Evolutionary conservation across 192 early-diverging fungal species (phyloP).

Genomic region (Entophlyctis luteolus): DNA sequence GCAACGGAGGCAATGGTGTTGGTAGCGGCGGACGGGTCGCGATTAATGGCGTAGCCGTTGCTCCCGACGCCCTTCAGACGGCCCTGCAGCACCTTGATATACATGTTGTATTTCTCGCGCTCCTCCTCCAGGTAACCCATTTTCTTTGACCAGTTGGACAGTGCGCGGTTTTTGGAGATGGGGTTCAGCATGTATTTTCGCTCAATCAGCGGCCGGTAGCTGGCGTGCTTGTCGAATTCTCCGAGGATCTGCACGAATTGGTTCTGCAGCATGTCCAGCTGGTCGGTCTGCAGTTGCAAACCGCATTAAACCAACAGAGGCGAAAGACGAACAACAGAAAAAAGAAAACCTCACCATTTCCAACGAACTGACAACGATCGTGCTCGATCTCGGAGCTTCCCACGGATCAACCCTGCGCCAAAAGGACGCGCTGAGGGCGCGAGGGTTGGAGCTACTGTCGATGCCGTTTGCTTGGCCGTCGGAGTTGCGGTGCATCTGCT

Average conservation of each 20-base stretch:
- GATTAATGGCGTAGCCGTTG: background rate
- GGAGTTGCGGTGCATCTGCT: conserved; percentile 27
- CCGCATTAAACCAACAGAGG: background rate
- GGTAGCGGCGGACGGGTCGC: background rate
- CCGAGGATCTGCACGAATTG: conserved; percentile 24
- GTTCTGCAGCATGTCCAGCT: conserved; percentile 37
- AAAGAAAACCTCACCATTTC: background rate
- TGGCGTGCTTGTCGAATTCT: conserved; percentile 45
- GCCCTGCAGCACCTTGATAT: conserved; percentile 24
- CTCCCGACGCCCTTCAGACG: background rate
- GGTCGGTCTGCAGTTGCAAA: conserved; percentile 25
- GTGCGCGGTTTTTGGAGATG: conserved; percentile 28
- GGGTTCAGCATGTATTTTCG: conserved; percentile 28
- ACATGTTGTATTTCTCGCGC: conserved; percentile 41
- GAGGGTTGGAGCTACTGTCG: too few species aligned
- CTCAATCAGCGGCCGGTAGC: conserved; percentile 34
- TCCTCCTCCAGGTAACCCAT: conserved; percentile 40
- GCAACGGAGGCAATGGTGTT: background rate
- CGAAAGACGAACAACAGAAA: background rate
- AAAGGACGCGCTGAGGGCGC: too few species aligned
- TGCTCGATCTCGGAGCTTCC: conserved; percentile 28
- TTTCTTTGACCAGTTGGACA: conserved; percentile 48
- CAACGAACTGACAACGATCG: conserved; percentile 29
- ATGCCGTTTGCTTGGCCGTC: too few species aligned
- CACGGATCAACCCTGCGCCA: conserved; percentile 42